Evolutionary conservation across 1,139 yeast genomes (phyloP), one percentile per base, ranked within the genome.

Genomic region (Pneumocystis murina): DNA sequence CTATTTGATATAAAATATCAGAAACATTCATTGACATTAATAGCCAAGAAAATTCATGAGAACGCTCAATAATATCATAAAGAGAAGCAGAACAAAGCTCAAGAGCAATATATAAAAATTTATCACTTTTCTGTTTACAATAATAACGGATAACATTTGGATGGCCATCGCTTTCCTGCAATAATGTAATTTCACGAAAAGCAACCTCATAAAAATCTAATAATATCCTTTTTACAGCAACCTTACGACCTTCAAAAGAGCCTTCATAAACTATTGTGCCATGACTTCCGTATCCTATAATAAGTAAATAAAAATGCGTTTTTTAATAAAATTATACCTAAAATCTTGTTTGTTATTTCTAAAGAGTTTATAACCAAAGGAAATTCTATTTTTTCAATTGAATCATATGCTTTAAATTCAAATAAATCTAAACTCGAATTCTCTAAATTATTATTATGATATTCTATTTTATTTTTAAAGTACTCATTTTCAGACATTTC

Each of bases 251-350:
- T 70, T 91, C 97, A 75, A 91, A 92, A 3, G 83, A 81, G 0
- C 98, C 98, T 71, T 86, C 83, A 72, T 84, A 89, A 0, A 92
- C 98, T 36, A 91, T 90, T 0, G 98, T 92, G 39, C 98, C 98
- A 71, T 92, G 96, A 1, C 97, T 89, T 1, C 99, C 99, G 72
- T 88, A 89, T 0, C 99, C 98, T 48, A 48, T 3, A 48, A 48
- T 12, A 48, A 48, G 28, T 24, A 24, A 48, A 20, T 48, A 48
- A 48, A 48, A 48, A 48, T 10, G 1, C 6, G 10, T 20, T 24
- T 48, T 24, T 48, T 3, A 24, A 48, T 48, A 48, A 48, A 48
- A 41, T 17, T 30, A 24, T 48, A 48, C 55, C 55, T 62, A 92
- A 75, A 33, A 90, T 80, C 59, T 81, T 83, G 68, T 87, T 87